Conservation (phyloP, 768 basidiomycete genomes). For the Exsudoporus frostii region DNA sequence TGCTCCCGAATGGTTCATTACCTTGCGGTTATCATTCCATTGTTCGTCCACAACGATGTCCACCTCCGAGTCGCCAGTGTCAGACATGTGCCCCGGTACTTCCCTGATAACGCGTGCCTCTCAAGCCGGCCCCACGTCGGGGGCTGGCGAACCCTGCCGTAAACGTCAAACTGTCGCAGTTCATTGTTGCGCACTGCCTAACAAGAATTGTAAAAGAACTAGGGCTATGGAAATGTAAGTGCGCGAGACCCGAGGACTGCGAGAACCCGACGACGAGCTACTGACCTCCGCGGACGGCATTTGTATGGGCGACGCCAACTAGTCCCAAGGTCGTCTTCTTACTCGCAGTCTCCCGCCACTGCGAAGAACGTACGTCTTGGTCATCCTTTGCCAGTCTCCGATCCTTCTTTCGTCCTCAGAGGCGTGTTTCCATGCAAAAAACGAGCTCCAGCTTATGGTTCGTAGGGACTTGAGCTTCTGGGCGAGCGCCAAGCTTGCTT, state of each 20-base stretch:
- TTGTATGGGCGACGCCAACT: background rate
- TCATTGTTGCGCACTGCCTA: background rate
- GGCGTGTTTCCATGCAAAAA: slow-evolving; percentile 31
- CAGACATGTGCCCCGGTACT: background rate
- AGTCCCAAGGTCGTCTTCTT: slow-evolving; percentile 40
- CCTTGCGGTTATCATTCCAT: slow-evolving; percentile 1
- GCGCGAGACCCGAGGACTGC: background rate
- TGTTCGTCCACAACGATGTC: slow-evolving; percentile 12
- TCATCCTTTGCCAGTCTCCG: slow-evolving; percentile 28
- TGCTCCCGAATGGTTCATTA: slow-evolving; percentile 23
- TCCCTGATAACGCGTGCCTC: background rate
- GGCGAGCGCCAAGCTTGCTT: slow-evolving; percentile 45
- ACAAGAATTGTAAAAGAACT: background rate
- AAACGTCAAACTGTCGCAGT: background rate
- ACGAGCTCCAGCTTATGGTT: slow-evolving; percentile 52
- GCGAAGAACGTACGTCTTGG: slow-evolving; percentile 42
- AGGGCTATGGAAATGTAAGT: background rate
- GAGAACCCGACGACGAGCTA: background rate
- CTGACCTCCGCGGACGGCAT: background rate
- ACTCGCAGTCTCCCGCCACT: slow-evolving; percentile 40
- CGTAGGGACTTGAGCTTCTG: slow-evolving; percentile 41
- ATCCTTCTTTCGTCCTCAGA: slow-evolving; percentile 15
- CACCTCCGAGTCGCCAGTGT: slow-evolving; percentile 1
- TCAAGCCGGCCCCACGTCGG: too few species aligned
- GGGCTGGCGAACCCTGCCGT: background rate